Evolutionary conservation across 345 rosid species (phyloP).

Genomic region (Populus simonii): DNA sequence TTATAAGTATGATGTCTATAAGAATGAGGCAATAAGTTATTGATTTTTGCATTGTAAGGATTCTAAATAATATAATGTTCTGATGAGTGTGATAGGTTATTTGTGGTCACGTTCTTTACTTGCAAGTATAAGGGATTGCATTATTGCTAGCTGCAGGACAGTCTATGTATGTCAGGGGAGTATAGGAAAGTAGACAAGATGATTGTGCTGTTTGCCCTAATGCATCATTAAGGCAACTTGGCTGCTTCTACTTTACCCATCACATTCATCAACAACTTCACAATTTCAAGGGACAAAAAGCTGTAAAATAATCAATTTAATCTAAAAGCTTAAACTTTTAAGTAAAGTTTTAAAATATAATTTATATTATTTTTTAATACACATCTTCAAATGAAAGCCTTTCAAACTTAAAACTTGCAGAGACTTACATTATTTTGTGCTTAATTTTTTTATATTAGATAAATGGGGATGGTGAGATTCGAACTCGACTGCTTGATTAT

Average conservation of each 20-base stretch:
- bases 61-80: neutral
- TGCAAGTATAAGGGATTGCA: neutral
- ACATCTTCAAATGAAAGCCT: fast-evolving
- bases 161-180: neutral
- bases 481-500: too few species aligned
- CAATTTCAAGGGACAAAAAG: too few species aligned
- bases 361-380: too few species aligned
- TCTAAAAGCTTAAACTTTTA: too few species aligned
- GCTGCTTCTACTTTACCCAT: neutral
- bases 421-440: fast-evolving
- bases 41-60: neutral
- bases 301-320: too few species aligned
- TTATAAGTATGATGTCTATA: neutral
- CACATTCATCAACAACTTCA: neutral
- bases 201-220: neutral
- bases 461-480: fast-evolving
- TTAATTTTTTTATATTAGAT: too few species aligned
- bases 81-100: neutral
- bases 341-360: too few species aligned
- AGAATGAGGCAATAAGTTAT: neutral
- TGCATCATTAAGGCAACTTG: neutral
- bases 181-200: neutral
- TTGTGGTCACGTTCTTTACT: neutral
- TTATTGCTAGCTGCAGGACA: neutral
- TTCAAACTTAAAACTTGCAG: too few species aligned